Conservation (phyloP, 148 eudicot genomes). For the Camellia lanceoleosa region DNA sequence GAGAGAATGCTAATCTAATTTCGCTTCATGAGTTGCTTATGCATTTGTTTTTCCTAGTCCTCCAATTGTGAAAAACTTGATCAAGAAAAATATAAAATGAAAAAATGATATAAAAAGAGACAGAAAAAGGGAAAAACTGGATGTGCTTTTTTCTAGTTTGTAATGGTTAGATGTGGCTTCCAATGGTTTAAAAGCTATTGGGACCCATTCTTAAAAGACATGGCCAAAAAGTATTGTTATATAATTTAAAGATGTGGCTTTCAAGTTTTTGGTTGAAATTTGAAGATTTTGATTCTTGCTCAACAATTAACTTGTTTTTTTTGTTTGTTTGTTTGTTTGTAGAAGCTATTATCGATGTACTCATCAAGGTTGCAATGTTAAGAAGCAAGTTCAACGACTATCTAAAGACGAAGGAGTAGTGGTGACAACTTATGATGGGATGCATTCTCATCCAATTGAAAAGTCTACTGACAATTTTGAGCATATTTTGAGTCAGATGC, state of each 20-base stretch:
- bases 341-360: constrained; percentile 91
- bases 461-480: constrained; percentile 82
- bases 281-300: background rate
- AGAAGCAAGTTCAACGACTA: constrained; percentile 83
- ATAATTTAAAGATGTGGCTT: too few species aligned
- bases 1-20: too few species aligned
- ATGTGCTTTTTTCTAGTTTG: too few species aligned
- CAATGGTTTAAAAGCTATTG: background rate
- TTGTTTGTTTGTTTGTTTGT: constrained; percentile 11
- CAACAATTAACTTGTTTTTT: background rate
- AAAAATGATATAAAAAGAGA: too few species aligned
- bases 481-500: constrained; percentile 80
- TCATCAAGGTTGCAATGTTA: constrained; percentile 77
- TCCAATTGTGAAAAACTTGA: too few species aligned
- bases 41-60: too few species aligned
- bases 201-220: background rate
- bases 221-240: background rate
- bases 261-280: background rate
- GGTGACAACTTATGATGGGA: constrained; percentile 86
- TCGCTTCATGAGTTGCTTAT: too few species aligned
- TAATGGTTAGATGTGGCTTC: too few species aligned
- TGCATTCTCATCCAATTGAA: constrained; percentile 75
- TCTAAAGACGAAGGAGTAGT: constrained; percentile 77
- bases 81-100: too few species aligned
- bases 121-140: too few species aligned